These are phyloP conservation scores for Aristolochia fimbriata DNA, from an alignment of 164 flowering plant species.

Conservation along the genomic window DNA sequence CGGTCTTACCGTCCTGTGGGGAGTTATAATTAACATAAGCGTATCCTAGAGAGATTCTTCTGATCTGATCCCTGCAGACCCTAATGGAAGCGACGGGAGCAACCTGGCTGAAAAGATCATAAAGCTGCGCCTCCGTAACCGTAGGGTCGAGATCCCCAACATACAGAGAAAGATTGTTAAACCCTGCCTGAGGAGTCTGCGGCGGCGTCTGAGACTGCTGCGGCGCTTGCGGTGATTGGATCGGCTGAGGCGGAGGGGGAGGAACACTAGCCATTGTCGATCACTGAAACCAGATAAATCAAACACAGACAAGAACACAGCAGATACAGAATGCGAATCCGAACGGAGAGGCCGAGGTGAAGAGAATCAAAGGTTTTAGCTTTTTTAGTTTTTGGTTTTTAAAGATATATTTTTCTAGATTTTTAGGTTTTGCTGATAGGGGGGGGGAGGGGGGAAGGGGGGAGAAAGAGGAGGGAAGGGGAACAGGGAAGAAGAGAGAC, in stretches of 20 bases:
- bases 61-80: conserved; percentile 57
- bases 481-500: neutral
- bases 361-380: neutral
- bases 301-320: neutral
- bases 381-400: neutral
- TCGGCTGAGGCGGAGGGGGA: conserved; percentile 4
- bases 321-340: neutral
- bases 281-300: neutral
- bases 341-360: neutral
- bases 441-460: neutral
- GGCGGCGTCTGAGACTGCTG: conserved; percentile 3
- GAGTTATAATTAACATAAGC: conserved; percentile 52
- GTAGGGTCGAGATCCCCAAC: conserved; percentile 63
- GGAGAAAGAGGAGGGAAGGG: neutral
- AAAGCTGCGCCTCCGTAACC: conserved; percentile 39
- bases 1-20: conserved; percentile 42
- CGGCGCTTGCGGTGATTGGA: conserved; percentile 2
- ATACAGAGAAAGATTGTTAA: conserved; percentile 43
- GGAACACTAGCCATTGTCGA: conserved; percentile 10
- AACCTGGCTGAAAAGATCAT: conserved; percentile 43
- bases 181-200: conserved; percentile 10
- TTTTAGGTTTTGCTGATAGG: neutral
- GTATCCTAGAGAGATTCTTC: conserved; percentile 49
- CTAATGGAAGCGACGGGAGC: conserved; percentile 46
- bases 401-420: neutral